Evolutionary conservation across 169 alveolate species (phyloP).

Genomic region (Plasmodium vivax): DNA sequence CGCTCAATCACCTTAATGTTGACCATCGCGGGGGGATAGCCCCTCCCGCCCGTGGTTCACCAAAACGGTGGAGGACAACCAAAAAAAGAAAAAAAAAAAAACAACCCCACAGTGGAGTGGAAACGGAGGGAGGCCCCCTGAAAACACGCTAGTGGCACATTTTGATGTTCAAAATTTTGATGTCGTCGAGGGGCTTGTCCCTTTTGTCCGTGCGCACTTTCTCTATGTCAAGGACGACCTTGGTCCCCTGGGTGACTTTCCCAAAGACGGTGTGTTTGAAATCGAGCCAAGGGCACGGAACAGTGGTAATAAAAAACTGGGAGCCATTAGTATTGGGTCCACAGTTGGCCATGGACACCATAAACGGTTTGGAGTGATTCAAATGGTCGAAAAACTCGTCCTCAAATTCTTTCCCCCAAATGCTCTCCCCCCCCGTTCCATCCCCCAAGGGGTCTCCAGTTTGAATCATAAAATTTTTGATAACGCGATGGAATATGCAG

Average conservation of each 20-base stretch:
- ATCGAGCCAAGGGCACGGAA: slow-evolving; percentile 97
- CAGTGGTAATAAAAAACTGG: slow-evolving; percentile 98
- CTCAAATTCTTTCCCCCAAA: slow-evolving; percentile 94
- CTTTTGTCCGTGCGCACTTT: slow-evolving; percentile 85
- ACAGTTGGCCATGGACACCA: slow-evolving; percentile 99
- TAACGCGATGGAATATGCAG: slow-evolving; percentile 90
- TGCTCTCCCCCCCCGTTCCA: slow-evolving; percentile 97
- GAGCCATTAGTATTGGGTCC: slow-evolving; percentile 99
- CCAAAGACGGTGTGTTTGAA: slow-evolving; percentile 99
- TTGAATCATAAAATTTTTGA: slow-evolving; percentile 98
- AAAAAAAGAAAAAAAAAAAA: neutral
- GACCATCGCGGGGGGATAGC: neutral
- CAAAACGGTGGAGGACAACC: neutral
- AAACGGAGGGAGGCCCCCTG: neutral
- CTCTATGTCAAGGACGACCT: slow-evolving; percentile 93
- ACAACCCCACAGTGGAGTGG: neutral
- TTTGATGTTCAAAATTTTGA: slow-evolving; percentile 81
- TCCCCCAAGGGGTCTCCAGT: slow-evolving; percentile 99
- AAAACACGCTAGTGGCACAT: neutral
- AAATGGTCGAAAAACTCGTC: slow-evolving; percentile 95
- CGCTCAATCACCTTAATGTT: neutral
- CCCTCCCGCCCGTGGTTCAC: neutral
- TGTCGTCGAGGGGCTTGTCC: slow-evolving; percentile 84
- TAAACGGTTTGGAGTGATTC: slow-evolving; percentile 95
- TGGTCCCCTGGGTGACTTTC: slow-evolving; percentile 94